Percentiles rank a stretch among this genome's conserved stretches.
Conservation (phyloP, 1,139 yeast species). For the Zygoascus sp. region DNA sequence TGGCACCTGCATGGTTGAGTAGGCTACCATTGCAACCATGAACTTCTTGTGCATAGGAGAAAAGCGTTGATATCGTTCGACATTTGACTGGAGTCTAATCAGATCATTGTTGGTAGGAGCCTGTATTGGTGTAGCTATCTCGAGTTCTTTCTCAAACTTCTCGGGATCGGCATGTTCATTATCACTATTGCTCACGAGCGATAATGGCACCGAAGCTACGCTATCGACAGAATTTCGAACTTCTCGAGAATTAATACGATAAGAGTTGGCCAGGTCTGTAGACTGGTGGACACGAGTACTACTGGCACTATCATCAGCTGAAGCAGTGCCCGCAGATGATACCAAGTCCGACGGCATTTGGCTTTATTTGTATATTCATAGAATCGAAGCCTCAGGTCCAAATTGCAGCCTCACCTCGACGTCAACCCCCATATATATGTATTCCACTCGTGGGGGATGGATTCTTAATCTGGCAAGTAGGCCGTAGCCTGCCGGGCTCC, state of each 20-base stretch:
- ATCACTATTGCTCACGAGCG: background rate
- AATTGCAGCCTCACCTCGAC: background rate
- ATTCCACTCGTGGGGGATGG: background rate
- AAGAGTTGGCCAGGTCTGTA: background rate
- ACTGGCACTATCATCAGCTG: background rate
- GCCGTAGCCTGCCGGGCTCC: background rate
- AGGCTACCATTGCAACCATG: constrained; percentile 13
- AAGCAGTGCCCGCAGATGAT: background rate
- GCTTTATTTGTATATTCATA: too few relatives aligned
- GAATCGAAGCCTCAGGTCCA: too few relatives aligned
- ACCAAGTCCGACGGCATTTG: background rate
- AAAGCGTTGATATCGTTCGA: constrained; percentile 15
- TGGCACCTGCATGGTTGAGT: constrained; percentile 16
- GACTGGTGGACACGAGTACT: background rate
- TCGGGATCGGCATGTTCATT: background rate
- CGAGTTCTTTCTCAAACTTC: background rate
- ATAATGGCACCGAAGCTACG: background rate
- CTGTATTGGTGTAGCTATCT: background rate
- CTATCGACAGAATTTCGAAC: background rate
- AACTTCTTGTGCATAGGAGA: constrained; percentile 11
- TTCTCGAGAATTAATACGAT: background rate
- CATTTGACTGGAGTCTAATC: constrained; percentile 13
- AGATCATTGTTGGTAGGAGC: constrained; percentile 8
- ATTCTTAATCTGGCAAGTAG: background rate
- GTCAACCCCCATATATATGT: background rate